A percentile compares a stretch with the other conserved stretches of the same genome.
These are phyloP conservation scores for Pelargonium citronellum DNA, from an alignment of 441 rosid genomes.

Conservation along the genomic window DNA sequence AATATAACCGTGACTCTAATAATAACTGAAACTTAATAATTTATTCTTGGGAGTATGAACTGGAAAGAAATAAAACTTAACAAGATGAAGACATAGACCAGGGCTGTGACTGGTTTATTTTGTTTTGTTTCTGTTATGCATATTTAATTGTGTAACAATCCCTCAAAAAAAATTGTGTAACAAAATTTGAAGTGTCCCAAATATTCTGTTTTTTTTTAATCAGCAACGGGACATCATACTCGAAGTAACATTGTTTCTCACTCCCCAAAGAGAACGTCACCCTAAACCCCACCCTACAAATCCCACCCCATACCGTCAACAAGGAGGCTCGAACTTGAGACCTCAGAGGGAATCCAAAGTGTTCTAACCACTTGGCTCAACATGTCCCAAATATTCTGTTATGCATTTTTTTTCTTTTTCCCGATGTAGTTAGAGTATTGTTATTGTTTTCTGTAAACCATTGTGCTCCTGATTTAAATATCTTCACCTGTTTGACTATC, in stretches of 20 bases:
- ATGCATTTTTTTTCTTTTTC: neutral
- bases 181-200: neutral
- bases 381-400: neutral
- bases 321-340: no score
- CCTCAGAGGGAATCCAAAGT: no score
- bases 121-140: neutral
- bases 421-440: neutral
- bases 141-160: neutral
- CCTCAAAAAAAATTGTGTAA: no score
- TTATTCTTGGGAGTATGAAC: no score
- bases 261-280: no score
- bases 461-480: constrained; percentile 1
- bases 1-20: neutral
- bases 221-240: no score
- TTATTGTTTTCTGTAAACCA: neutral
- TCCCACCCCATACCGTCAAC: no score
- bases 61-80: no score
- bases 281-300: no score
- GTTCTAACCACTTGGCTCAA: no score
- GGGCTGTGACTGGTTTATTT: neutral
- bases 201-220: neutral
- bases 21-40: neutral
- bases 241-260: no score
- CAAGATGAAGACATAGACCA: neutral
- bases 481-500: neutral